Evolutionary conservation across 2,329 filamentous ascomycete genomes (phyloP), one percentile per base, ranked within the genome.

Genomic region (Colletotrichum shisoi): DNA sequence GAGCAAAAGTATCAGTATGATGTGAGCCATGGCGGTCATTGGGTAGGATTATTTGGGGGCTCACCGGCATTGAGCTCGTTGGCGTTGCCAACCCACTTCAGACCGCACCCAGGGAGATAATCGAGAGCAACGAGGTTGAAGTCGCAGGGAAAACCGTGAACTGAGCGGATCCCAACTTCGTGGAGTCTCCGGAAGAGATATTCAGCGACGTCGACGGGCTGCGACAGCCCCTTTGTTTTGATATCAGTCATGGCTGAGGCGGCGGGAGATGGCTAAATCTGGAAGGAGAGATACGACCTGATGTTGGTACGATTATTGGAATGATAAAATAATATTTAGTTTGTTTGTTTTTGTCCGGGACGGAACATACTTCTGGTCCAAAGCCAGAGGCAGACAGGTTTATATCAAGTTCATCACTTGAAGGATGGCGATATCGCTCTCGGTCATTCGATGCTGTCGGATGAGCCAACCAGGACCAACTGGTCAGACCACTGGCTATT

Each of bases 41-140:
- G 13, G 21, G 7, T 8, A 17, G 12, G 8, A 13, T 48, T 69
- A 52, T 72, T 71, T 21, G 72, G 19, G 71, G n/a, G 75, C 82
- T 76, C 73, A 87, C 88, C 87, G 52, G 89, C 89, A 74, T 92
- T 92, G 66, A 92, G 83, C 76, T 92, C 90, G 73, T 92, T 92
- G 71, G 87, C 86, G 74, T 88, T 91, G 64, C 86, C 86, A 46
- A 90, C 85, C 88, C 88, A 91, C 72, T 83, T 83, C 44, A 92
- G 77, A 6, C 82, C 85, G 54, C 80, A 80, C 42, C 84, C 81
- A 27, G 84, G 80, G 49, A 92, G 78, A 75, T 89, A 90, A 76
- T 92, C 90, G 27, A 92, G 82, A 9, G 88, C 83, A 17, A 86
- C 82, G 56, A 92, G 82, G 74, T 92, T 92, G 79, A 90, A 92